These are phyloP conservation scores for Arachis hypogaea DNA, from an alignment of 306 rosid genomes.

Conservation along the genomic window DNA sequence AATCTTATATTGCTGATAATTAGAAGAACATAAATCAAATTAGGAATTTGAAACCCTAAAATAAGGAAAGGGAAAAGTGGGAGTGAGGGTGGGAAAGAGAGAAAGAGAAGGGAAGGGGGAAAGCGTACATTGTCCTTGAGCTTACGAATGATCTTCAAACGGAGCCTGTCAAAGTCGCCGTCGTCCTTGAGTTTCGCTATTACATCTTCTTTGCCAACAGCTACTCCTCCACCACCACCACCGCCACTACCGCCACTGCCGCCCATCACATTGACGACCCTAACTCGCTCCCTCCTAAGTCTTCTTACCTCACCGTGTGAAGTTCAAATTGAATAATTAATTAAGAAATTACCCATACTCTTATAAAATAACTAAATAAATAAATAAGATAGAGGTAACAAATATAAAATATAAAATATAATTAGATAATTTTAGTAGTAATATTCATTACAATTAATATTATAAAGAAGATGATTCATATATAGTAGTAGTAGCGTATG, in stretches of 20 bases:
- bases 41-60: background rate
- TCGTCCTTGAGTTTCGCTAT: slow-evolving; percentile 79
- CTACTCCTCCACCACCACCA: background rate
- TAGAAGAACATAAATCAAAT: slow-evolving; percentile 24
- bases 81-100: background rate
- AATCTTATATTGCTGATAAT: background rate
- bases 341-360: no score
- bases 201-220: slow-evolving; percentile 72
- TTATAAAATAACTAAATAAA: no score
- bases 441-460: no score
- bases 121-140: slow-evolving; percentile 68
- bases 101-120: background rate
- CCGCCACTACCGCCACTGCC: slow-evolving; percentile 16
- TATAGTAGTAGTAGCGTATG: no score
- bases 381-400: no score
- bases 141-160: slow-evolving; percentile 81
- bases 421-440: no score
- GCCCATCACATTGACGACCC: background rate
- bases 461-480: no score
- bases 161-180: slow-evolving; percentile 92
- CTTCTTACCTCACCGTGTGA: no score
- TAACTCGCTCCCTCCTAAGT: no score
- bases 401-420: no score
- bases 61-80: background rate
- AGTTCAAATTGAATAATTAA: no score